Evolutionary conservation across 176 grass and related monocot species (phyloP), one percentile per base, ranked within the genome.

Genomic region (Oryza longistaminata): DNA sequence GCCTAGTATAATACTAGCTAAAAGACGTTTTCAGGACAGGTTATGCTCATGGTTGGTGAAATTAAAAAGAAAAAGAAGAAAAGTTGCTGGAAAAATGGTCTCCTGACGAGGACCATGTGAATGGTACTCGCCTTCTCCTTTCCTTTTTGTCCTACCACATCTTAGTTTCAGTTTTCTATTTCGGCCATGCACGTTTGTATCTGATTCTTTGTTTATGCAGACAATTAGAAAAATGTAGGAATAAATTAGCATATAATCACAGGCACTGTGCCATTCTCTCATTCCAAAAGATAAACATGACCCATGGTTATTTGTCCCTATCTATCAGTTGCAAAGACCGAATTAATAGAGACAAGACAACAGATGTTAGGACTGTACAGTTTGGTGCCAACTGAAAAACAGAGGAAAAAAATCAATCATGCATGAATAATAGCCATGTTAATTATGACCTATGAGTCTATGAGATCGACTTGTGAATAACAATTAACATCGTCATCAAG

Each of bases 31-130:
- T 82, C 83, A 67, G 68, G 24, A 37, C 55, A 37, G 78, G 37
- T 68, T 66, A 69, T 66, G 65, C 77, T 77, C 83, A 82, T 31
- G 83, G 83, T 90, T 73, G 73, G 83, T 90, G 83, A 86, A 81
- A 85, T 11, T 11, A 19, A 65, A 76, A 34, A 70, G 5, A 6
- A 24, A 58, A 43, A 49, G 6, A n/a, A n/a, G n/a, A 49, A 66
- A 75, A 21, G 49, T 6, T 85, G 70, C 74, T 0, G 66, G 26
- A 43, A 43, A 89, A 70, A 16, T 21, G 76, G 77, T 43, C 43
- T 43, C 53, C 66, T 7, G 73, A 27, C 40, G 73, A 88, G 70
- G 15, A 66, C 2, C 70, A 74, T 73, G 79, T 82, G 49, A n/a
- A 40, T 42, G 27, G 42, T 43, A 40, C 9, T 40, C 3, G 8